phyloP scores from a whole-genome alignment of 2,329 filamentous ascomycete genomes.

The Arthrobotrys megalospora region DNA sequence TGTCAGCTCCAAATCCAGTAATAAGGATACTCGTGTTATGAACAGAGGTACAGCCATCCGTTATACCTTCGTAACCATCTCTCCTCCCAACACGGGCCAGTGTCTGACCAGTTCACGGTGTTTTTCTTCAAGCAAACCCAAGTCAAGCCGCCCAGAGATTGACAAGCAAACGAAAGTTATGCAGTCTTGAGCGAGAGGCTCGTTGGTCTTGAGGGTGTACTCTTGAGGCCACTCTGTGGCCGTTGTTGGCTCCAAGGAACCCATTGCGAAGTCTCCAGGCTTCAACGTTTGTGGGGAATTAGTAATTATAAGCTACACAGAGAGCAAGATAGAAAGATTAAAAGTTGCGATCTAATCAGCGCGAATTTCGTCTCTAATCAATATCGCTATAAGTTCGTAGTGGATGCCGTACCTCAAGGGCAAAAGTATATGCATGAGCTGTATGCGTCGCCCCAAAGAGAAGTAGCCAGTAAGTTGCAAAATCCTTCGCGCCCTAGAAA shows the following conservation, averaged over 20 bases:
- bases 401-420: too few relatives aligned
- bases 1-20: background rate
- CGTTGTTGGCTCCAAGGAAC: background rate
- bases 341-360: too few relatives aligned
- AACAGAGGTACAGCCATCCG: background rate
- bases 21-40: background rate
- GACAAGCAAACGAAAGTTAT: slow-evolving; percentile 37
- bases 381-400: too few relatives aligned
- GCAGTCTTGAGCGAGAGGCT: slow-evolving; percentile 47
- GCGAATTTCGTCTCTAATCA: too few relatives aligned
- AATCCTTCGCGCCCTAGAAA: too few relatives aligned
- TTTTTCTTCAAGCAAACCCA: slow-evolving; percentile 28
- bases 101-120: slow-evolving; percentile 32
- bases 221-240: slow-evolving; percentile 29
- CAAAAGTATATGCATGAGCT: too few relatives aligned
- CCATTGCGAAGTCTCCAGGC: background rate
- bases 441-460: too few relatives aligned
- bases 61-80: slow-evolving; percentile 33
- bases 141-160: slow-evolving; percentile 37
- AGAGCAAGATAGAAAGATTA: too few relatives aligned
- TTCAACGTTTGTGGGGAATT: background rate
- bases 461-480: too few relatives aligned
- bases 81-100: slow-evolving; percentile 45
- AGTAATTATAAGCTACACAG: background rate
- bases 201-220: slow-evolving; percentile 49